Evolutionary conservation across 2,329 filamentous ascomycete genomes (phyloP), one percentile per base, ranked within the genome.

Genomic region (Pestalotiopsis sp.): DNA sequence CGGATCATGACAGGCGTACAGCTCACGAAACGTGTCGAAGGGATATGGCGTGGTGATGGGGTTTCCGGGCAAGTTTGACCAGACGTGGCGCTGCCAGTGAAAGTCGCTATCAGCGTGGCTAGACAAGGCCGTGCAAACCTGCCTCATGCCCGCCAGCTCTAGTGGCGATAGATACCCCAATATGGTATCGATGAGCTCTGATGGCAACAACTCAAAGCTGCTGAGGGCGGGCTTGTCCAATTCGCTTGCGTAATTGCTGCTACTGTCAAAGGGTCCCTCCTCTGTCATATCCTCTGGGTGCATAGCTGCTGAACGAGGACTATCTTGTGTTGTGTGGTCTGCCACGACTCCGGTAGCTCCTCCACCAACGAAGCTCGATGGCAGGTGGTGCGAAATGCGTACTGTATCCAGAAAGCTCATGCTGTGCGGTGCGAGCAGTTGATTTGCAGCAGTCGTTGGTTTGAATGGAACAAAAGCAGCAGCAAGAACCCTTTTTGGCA

Each of bases 121-220:
- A 64, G 86, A 83, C 2, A 97, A 81, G 3, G 79, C 76, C 27
- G 82, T 89, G 78, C 91, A 95, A 27, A 90, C 91, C 11, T 81
- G 81, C 2, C 90, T 87, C 13, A 91, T 77, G 1, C 81, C 79
- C 31, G 85, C 85, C 12, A 97, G 87, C 68, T 94, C 91, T 52
- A 83, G 72, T 0, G 93, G 86, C 0, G 87, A 80, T 4, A 97
- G 85, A 74, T 88, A 90, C 41, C 84, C 83, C 14, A 97, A 81
- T 61, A 97, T 90, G n/a, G 87, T 81, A 72, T 92, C 87, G 39
- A 97, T 83, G 9, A 97, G 84, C 78, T 98, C 95, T 13, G 88
- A 79, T 0, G 95, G 95, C 1, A 97, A 85, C 23, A 20, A 14
- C 31, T 38, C 79, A 76, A 38, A 89, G 77, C 7, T 93, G 74